phyloP scores from a whole-genome alignment of 257 asterid species.

The Agastache rugosa region DNA sequence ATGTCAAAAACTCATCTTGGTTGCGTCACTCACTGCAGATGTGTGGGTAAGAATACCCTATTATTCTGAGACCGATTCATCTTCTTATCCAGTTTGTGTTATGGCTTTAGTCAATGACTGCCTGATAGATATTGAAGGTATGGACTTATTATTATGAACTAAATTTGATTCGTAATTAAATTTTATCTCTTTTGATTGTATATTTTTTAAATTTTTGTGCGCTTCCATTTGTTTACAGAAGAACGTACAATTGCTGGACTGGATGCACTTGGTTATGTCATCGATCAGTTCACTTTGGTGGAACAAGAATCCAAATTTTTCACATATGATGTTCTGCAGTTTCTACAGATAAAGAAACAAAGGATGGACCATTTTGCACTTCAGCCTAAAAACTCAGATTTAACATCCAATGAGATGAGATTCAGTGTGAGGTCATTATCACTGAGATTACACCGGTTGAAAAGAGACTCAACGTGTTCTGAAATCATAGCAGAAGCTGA shows the following conservation, averaged over 20 bases:
- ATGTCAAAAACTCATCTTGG: constrained; percentile 48
- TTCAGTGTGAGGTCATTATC: constrained; percentile 64
- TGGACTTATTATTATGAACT: constrained; percentile 20
- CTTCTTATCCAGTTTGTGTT: constrained; percentile 58
- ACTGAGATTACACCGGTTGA: constrained; percentile 53
- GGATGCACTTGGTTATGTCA: constrained; percentile 61
- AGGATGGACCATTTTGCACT: constrained; percentile 43
- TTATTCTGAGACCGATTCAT: constrained; percentile 44
- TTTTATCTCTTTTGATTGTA: constrained; percentile 11
- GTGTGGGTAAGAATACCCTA: constrained; percentile 83
- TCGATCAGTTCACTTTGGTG: constrained; percentile 73
- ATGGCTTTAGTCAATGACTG: constrained; percentile 68
- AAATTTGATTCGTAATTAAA: constrained; percentile 17
- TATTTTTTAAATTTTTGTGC: constrained; percentile 19
- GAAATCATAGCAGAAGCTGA: constrained; percentile 74
- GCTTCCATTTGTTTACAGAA: constrained; percentile 57
- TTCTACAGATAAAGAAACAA: constrained; percentile 55
- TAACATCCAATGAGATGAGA: constrained; percentile 54
- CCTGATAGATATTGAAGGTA: constrained; percentile 74
- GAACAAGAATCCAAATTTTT: constrained; percentile 54
- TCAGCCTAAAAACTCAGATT: constrained; percentile 48
- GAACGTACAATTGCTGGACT: constrained; percentile 56
- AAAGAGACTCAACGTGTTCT: constrained; percentile 57
- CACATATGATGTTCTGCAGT: constrained; percentile 59
- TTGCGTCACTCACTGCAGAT: constrained; percentile 72